These are phyloP conservation scores for Polysphondylium violaceum DNA, from an alignment of 78 protist species.

Conservation along the genomic window DNA sequence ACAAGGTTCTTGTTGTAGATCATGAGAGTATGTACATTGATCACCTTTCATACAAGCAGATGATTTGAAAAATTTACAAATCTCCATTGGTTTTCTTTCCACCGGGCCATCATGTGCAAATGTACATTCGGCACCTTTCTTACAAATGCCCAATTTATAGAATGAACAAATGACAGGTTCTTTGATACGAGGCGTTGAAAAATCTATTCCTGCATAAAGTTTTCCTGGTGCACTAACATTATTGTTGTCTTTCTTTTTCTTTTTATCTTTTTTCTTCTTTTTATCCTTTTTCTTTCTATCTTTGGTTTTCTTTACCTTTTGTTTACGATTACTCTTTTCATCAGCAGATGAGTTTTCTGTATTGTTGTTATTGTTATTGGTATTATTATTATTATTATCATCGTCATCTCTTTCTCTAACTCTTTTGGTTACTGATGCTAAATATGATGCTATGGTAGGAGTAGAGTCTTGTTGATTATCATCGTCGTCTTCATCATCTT, in stretches of 20 bases:
- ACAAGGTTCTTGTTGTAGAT: constrained; percentile 35
- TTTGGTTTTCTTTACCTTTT: not conserved
- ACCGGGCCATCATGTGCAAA: constrained; percentile 70
- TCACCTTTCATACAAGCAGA: constrained; percentile 38
- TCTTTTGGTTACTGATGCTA: not conserved
- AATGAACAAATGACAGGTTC: constrained; percentile 35
- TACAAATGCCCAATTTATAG: constrained; percentile 60
- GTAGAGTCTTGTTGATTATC: not conserved
- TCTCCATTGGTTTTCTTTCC: constrained; percentile 26
- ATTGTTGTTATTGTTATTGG: not conserved
- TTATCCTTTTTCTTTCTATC: not conserved
- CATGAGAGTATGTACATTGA: constrained; percentile 60
- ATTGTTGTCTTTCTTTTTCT: not conserved
- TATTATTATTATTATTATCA: not conserved
- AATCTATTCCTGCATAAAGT: constrained; percentile 61
- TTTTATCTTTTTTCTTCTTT: constrained; percentile 20
- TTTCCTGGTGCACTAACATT: not conserved
- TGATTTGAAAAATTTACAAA: constrained; percentile 53
- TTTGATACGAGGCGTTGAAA: not conserved
- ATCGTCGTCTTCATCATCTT: not conserved
- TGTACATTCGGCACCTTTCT: constrained; percentile 69
- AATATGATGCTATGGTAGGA: not conserved
- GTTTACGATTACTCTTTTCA: no score
- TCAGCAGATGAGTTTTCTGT: no score
- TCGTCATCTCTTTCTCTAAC: constrained; percentile 15